A percentile compares a stretch with the other conserved stretches of the same genome.
Conservation (phyloP, 2,329 filamentous ascomycete species). For the Fusarium annulatum region DNA sequence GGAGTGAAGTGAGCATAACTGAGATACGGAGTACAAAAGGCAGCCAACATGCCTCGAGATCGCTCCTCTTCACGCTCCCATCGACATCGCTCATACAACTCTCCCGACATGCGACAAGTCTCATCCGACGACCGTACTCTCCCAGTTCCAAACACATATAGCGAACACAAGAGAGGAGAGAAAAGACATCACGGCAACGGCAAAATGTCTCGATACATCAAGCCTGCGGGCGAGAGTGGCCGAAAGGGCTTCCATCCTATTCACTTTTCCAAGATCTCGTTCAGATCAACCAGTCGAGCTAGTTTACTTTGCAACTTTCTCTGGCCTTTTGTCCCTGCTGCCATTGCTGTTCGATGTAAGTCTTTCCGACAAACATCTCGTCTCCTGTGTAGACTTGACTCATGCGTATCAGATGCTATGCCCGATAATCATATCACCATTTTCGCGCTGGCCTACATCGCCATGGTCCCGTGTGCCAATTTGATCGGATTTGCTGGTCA, state of each 20-base stretch:
- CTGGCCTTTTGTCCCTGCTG: slow-evolving; percentile 63
- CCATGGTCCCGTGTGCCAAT: slow-evolving; percentile 64
- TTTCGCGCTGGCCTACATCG: slow-evolving; percentile 61
- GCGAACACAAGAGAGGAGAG: slow-evolving; percentile 20
- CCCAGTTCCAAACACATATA: slow-evolving; percentile 46
- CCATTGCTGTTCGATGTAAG: slow-evolving; percentile 56
- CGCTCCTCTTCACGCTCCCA: slow-evolving; percentile 34
- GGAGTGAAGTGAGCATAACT: neutral
- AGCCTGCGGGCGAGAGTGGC: slow-evolving; percentile 57
- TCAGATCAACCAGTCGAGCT: slow-evolving; percentile 57
- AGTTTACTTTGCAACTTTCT: slow-evolving; percentile 60
- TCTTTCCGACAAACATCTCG: neutral
- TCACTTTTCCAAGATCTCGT: slow-evolving; percentile 57
- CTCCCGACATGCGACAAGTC: slow-evolving; percentile 15
- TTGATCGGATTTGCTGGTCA: slow-evolving; percentile 64
- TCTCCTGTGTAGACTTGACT: slow-evolving; percentile 7
- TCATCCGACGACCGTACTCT: slow-evolving; percentile 32
- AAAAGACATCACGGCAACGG: slow-evolving; percentile 6
- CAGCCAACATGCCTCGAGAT: slow-evolving; percentile 26
- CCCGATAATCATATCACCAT: slow-evolving; percentile 55
- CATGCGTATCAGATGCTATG: slow-evolving; percentile 47
- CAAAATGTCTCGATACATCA: slow-evolving; percentile 34
- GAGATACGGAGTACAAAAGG: slow-evolving; percentile 1
- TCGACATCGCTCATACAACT: slow-evolving; percentile 27
- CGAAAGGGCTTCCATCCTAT: slow-evolving; percentile 57